Evolutionary conservation across 164 flowering plant species (phyloP).

Genomic region (Magnolia officinalis): DNA sequence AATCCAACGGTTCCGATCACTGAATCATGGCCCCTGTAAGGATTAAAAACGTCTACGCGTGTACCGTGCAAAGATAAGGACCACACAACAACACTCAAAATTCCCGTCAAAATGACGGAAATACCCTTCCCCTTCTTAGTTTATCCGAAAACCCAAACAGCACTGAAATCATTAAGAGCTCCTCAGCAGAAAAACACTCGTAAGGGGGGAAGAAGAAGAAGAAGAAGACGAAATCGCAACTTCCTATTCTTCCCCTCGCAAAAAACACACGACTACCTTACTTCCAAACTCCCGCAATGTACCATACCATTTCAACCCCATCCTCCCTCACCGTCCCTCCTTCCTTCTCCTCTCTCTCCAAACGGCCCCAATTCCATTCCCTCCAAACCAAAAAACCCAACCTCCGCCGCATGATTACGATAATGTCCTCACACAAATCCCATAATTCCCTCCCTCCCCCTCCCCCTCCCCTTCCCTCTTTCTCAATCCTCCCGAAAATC

Average conservation of each 20-base stretch:
- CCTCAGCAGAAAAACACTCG: background rate
- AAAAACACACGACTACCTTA: background rate
- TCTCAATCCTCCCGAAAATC: conserved; percentile 2
- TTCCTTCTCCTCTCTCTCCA: background rate
- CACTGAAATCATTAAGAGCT: background rate
- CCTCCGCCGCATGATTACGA: conserved; percentile 4
- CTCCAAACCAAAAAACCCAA: conserved; percentile 1
- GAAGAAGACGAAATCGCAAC: background rate
- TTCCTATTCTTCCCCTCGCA: background rate
- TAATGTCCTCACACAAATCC: conserved; percentile 7
- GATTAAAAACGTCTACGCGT: too few species aligned
- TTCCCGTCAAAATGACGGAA: background rate
- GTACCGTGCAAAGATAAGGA: background rate
- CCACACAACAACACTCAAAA: background rate
- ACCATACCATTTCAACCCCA: background rate
- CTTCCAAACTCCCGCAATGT: background rate
- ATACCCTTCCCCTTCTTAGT: background rate
- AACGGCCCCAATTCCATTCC: background rate
- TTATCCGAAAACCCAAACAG: background rate
- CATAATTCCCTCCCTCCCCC: conserved; percentile 9
- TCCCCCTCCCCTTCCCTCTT: background rate
- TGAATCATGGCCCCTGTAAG: too few species aligned
- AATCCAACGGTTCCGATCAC: too few species aligned
- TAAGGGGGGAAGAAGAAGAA: background rate
- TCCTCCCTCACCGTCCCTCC: conserved; percentile 3